Evolutionary conservation across 202 grass and related monocot genomes (phyloP).

Genomic region (Bolboschoenoplectus hybrid): DNA sequence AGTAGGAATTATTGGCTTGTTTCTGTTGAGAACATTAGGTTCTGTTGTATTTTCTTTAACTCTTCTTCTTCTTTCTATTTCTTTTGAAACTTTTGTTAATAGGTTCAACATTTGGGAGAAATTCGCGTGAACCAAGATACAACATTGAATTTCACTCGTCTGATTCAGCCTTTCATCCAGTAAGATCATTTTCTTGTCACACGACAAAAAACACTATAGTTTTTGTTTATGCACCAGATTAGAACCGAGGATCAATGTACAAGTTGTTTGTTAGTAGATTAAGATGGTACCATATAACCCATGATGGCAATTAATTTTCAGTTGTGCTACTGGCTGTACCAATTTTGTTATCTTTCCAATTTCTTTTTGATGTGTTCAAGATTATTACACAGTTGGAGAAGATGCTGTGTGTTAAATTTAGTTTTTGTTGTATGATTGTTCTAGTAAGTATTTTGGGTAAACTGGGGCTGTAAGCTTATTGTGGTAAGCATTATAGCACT

Average conservation of each 20-base stretch:
- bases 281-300: background rate
- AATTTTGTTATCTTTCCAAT: background rate
- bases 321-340: background rate
- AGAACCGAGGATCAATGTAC: background rate
- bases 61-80: background rate
- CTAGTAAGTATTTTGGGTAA: background rate
- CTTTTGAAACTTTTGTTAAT: background rate
- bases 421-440: background rate
- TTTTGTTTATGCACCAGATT: background rate
- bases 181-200: conserved; percentile 43
- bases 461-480: background rate
- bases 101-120: conserved; percentile 84
- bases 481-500: background rate
- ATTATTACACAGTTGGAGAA: background rate
- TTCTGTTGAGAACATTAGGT: background rate
- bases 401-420: background rate
- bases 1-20: background rate
- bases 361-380: background rate
- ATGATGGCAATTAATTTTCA: background rate
- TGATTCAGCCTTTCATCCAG: conserved; percentile 64
- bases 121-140: conserved; percentile 78
- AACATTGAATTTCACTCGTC: conserved; percentile 57
- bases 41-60: conserved; percentile 16
- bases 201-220: background rate
- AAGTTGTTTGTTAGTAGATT: conserved; percentile 13